Evolutionary conservation across 805 yeast species (phyloP), one percentile per base, ranked within the genome.

Genomic region (Hanseniaspora meyeri): DNA sequence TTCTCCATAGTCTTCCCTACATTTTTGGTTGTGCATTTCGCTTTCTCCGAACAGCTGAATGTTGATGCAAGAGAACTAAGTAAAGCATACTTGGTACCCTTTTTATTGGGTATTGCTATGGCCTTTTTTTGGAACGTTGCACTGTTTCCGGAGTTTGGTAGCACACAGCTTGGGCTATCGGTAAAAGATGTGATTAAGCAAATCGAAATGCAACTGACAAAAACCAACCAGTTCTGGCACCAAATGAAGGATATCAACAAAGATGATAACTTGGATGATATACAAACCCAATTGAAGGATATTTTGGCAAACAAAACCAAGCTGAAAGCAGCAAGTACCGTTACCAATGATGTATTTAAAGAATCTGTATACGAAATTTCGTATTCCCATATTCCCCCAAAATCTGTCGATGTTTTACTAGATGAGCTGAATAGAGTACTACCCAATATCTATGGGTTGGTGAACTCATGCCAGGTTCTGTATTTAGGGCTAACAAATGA

Each of bases 71-170:
- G 62, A 0, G 60, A 58, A 1, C 64, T 72, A n/a, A 71, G 72
- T 6, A 63, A 66, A 42, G 65, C 68, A 9, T 77, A 66, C 58
- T 66, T 74, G 3, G 65, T 68, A 0, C 81, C 81, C 0, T 73
- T 77, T 57, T 70, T 74, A 47, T 37, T 76, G 20, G 79, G 79
- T 27, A 73, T 75, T 39, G 77, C 73, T 0, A 63, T 75, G 57
- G 68, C 77, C 0, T 57, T 75, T n/a, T 66, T 72, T 31, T 70
- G 75, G 63, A 77, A 75, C 57, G 50, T 77, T 43, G 38, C 66
- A 1, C 58, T 77, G 12, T 77, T 75, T 59, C 81, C 81, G 1
- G 81, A 77, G 59, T 75, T 75, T 63, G 81, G 81, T 16, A 71
- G 78, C 27, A 70, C 77, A 0, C 75, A 72, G 60, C 61, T 77